Evolutionary conservation across 148 eudicot genomes (phyloP).

Genomic region (Diospyros kaki): DNA sequence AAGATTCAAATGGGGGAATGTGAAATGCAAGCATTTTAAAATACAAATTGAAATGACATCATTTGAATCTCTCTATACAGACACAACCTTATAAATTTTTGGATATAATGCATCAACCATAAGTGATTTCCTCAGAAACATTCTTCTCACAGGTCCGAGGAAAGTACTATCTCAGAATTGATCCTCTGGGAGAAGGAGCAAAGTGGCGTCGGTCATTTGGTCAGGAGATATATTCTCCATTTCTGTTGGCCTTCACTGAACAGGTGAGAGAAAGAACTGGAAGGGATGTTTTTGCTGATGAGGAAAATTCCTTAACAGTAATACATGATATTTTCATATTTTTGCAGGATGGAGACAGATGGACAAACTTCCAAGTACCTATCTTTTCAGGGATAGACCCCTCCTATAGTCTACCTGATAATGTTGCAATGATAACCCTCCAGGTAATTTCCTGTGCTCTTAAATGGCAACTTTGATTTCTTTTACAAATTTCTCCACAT

Average conservation of each 20-base stretch:
- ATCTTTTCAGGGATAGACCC: constrained; percentile 67
- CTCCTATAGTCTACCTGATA: constrained; percentile 78
- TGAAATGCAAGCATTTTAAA: too few species aligned
- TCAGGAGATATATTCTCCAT: constrained; percentile 89
- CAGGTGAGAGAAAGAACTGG: constrained; percentile 46
- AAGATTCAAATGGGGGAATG: too few species aligned
- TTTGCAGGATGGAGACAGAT: constrained; percentile 34
- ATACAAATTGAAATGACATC: too few species aligned
- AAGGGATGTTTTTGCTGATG: not conserved
- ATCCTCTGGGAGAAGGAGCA: constrained; percentile 87
- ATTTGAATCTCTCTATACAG: too few species aligned
- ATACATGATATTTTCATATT: constrained; percentile 2
- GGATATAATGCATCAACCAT: too few species aligned
- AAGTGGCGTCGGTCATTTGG: constrained; percentile 90
- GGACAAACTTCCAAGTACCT: constrained; percentile 44
- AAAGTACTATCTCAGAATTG: constrained; percentile 67
- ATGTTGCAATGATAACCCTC: constrained; percentile 86
- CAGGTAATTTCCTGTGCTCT: constrained; percentile 43
- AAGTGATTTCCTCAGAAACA: not conserved
- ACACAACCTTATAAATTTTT: too few species aligned
- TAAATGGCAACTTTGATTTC: not conserved
- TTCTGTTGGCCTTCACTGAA: constrained; percentile 84
- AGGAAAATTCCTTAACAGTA: not conserved
- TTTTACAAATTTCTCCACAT: not conserved
- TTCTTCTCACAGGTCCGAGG: constrained; percentile 62